Base-by-base conservation (phyloP, 73 alveolate genomes). In the Uronychia binucleata region DNA sequence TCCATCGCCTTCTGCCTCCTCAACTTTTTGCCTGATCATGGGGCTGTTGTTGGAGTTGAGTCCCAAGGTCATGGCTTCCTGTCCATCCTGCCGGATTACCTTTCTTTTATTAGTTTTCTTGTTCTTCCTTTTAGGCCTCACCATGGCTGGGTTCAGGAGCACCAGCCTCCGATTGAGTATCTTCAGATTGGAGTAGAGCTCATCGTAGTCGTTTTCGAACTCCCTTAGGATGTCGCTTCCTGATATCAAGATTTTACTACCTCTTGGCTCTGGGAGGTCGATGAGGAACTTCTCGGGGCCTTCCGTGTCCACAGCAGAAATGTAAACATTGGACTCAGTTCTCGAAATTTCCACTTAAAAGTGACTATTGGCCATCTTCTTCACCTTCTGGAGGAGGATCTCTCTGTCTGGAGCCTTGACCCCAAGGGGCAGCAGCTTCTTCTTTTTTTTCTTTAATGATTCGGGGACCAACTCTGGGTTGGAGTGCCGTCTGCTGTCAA, bases 291-390 rank as follows among this genome's bases (percentile, higher is more conserved):
- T 78, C 35, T 90, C 92, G 26, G 93, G 93, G 31, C 85, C 86
- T 75, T 85, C 96, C 8, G 80, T 87, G 59, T 90, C 93, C 34
- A 77, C 34, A 13, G 93, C 91, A 35, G 90, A 82, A 26, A 90
- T 90, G 34, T 57, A 78, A 19, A 90, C 46, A 76, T 14, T n/a
- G 26, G 78, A 29, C 83, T 86, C 81, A 28, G 77, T 77, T 0
- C 81, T 57, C 0, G 85, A 83, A 30, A 90, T 90, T 34, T 90
- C 92, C 1, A 90, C 85, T 8, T 59, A 67, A 77, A 78, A 90
- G 57, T 85, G 75, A 5, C 87, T 82, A 1, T 27, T 30, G 0
- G 88, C 90, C 26, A 90, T 31, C 33, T 85, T 33, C 30, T 74
- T 86, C 19, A 89, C 93, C 75, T 80, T 78, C 76, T 79, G 86